Conservation (phyloP, 768 basidiomycete species). For the Strobilomyces confusus region DNA sequence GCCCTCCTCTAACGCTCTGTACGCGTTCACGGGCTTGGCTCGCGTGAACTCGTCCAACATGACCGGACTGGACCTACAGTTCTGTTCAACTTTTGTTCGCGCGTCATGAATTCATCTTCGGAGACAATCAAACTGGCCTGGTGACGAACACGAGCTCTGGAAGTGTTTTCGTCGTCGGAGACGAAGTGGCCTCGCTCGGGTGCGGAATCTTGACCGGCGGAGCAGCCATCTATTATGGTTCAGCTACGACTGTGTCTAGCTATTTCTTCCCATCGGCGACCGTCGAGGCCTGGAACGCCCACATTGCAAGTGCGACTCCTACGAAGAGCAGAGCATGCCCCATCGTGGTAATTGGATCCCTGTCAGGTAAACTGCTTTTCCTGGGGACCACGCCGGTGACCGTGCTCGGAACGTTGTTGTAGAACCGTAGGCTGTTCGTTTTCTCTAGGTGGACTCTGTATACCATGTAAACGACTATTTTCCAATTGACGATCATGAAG, state of each 20-base stretch:
- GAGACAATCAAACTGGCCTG: conserved; percentile 54
- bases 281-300: conserved; percentile 52
- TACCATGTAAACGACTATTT: too few species aligned
- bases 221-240: conserved; percentile 52
- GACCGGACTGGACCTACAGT: too few species aligned
- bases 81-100: too few species aligned
- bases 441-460: conserved; percentile 12
- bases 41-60: too few species aligned
- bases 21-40: too few species aligned
- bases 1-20: too few species aligned
- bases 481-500: not conserved
- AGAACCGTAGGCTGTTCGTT: not conserved
- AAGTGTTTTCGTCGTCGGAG: conserved; percentile 38
- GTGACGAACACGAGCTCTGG: conserved; percentile 36
- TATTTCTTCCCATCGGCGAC: conserved; percentile 55
- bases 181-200: conserved; percentile 44
- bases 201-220: conserved; percentile 49
- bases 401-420: not conserved
- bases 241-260: conserved; percentile 42
- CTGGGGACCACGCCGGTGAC: too few species aligned
- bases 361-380: too few species aligned
- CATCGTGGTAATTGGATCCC: not conserved
- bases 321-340: not conserved
- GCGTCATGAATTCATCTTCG: conserved; percentile 75
- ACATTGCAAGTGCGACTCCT: conserved; percentile 39